Evolutionary conservation across 2,329 filamentous ascomycete genomes (phyloP).

Genomic region (Ceratocystis diversiconidia): DNA sequence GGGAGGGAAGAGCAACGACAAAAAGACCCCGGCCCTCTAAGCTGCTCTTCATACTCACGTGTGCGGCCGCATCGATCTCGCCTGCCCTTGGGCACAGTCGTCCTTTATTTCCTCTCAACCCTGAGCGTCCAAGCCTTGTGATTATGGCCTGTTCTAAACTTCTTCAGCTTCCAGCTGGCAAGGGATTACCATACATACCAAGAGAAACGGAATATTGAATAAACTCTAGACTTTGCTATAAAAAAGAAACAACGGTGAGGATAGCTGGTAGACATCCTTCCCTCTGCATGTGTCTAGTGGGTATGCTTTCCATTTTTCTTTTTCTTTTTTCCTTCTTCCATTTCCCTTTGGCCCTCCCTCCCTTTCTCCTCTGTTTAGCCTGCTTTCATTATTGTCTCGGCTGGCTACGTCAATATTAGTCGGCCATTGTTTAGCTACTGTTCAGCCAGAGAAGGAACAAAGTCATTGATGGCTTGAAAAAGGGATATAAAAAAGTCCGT

Average conservation of each 20-base stretch:
- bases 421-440: neutral
- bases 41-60: neutral
- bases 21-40: neutral
- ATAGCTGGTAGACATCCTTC: neutral
- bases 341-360: neutral
- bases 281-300: neutral
- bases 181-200: neutral
- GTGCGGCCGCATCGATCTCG: neutral
- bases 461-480: constrained; percentile 1
- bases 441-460: neutral
- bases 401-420: neutral
- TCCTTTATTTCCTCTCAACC: neutral
- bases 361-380: neutral
- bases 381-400: neutral
- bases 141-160: neutral
- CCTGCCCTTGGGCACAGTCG: neutral
- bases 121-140: neutral
- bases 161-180: neutral
- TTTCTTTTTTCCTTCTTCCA: neutral
- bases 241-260: neutral
- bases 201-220: neutral
- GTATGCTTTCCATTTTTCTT: neutral
- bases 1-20: neutral
- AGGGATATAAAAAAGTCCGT: neutral
- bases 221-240: neutral